phyloP scores from a whole-genome alignment of 805 yeast genomes.

The Tetrapisispora arboricola region DNA sequence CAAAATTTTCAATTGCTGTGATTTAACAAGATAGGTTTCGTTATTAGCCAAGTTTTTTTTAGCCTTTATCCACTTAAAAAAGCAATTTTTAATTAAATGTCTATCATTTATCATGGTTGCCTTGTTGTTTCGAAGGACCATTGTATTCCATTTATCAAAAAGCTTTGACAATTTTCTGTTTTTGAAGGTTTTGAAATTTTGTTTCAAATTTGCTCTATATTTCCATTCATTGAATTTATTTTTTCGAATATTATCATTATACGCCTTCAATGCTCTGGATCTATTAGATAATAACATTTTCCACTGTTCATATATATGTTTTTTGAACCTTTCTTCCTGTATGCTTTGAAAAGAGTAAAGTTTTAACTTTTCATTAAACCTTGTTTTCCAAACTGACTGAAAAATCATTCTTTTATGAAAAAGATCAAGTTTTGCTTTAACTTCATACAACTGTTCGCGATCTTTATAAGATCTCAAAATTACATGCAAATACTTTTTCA shows the following conservation, averaged over 20 bases:
- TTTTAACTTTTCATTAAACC: slow-evolving; percentile 11
- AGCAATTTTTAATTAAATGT: too few species aligned
- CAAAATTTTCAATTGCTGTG: too few species aligned
- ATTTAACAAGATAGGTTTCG: too few species aligned
- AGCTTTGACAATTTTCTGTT: not conserved
- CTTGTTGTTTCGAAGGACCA: not conserved
- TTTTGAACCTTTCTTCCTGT: slow-evolving; percentile 3
- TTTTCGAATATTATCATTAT: not conserved
- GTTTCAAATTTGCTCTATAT: not conserved
- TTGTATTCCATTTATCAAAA: not conserved
- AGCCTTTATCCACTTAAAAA: too few species aligned
- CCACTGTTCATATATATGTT: slow-evolving; percentile 6
- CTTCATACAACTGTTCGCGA: slow-evolving; percentile 9
- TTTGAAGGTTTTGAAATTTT: not conserved
- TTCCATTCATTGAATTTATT: not conserved
- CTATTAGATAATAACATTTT: slow-evolving; percentile 3
- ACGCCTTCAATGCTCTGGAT: slow-evolving; percentile 1
- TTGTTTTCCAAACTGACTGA: slow-evolving; percentile 14
- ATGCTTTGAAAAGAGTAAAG: slow-evolving; percentile 8
- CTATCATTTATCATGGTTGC: too few species aligned
- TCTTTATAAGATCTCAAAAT: slow-evolving; percentile 4
- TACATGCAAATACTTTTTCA: slow-evolving; percentile 6
- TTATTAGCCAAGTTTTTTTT: too few species aligned
- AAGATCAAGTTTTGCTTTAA: slow-evolving; percentile 2
- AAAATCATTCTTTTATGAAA: slow-evolving; percentile 9